Evolutionary conservation across 495 filamentous ascomycete genomes (phyloP), one percentile per base, ranked within the genome.

Genomic region (Cladorrhinum samala): DNA sequence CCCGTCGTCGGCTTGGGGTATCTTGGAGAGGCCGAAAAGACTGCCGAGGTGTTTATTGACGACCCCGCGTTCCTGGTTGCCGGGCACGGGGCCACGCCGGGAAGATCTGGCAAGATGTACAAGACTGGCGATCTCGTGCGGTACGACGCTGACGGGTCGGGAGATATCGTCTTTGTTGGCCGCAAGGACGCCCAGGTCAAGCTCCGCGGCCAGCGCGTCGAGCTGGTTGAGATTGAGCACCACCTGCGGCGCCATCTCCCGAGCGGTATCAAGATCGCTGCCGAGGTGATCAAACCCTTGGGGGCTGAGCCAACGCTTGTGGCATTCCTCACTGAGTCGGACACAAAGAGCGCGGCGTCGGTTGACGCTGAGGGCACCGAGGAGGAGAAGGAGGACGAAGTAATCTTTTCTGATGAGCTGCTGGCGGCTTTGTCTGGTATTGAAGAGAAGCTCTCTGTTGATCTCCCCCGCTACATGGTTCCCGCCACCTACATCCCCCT

Each of bases 21-120:
- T 55, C 72, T 89, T 43, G 90, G 91, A 52, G 76, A 86, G 9
- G 71, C 78, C 2, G 79, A 88, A 48, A 69, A 83, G 30, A 85
- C 82, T 1, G 53, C 56, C 2, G 72, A 79, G 52, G 65, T 66
- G 27, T 85, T 85, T 45, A 56, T 80, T 5, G 11, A 41, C 8
- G 48, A 52, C 39, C 49, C 51, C 20, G 13, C 19, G 13, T 54
- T 42, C 25, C 33, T 52, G 20, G 49, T 52, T 14, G 17, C 14
- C 16, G 39, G 49, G 8, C 45, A 47, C 45, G 24, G 24, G 9
- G 24, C 16, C n/a, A 33, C 24, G 3, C 24, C 45, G 6, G 45
- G 45, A 2, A 47, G 45, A 47, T 24, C 21, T 1, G 63, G 64
- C 0, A 53, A 65, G 0, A 53, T 68, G 5, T 70, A 70, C 55